Evolutionary conservation across 1,284 basidiomycete genomes (phyloP).

Genomic region (Microbotryum violaceum): DNA sequence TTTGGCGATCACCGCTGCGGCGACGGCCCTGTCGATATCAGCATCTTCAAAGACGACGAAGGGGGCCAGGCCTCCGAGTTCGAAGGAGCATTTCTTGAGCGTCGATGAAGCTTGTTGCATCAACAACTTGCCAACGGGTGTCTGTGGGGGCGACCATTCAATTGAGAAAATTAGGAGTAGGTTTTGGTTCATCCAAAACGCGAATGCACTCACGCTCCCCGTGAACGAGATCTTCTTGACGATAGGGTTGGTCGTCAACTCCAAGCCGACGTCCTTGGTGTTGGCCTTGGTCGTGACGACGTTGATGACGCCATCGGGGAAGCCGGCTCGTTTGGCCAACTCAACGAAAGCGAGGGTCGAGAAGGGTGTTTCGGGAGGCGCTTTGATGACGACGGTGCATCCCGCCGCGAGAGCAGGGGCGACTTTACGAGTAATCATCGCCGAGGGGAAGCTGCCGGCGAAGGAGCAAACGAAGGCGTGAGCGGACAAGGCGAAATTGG

Average conservation of each 20-base stretch:
- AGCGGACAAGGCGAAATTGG: not conserved
- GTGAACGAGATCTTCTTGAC: slow-evolving; percentile 79
- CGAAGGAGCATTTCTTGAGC: slow-evolving; percentile 62
- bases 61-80: slow-evolving; percentile 62
- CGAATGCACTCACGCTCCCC: slow-evolving; percentile 72
- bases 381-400: slow-evolving; percentile 88
- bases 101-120: slow-evolving; percentile 74
- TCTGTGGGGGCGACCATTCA: slow-evolving; percentile 38
- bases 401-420: slow-evolving; percentile 77
- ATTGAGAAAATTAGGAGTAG: slow-evolving; percentile 38
- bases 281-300: slow-evolving; percentile 75
- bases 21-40: slow-evolving; percentile 82
- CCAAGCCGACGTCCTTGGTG: slow-evolving; percentile 66
- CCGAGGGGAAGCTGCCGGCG: slow-evolving; percentile 55
- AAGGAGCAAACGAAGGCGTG: not conserved
- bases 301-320: slow-evolving; percentile 92
- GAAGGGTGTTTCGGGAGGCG: slow-evolving; percentile 89
- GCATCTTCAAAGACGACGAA: slow-evolving; percentile 97
- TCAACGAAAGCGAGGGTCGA: slow-evolving; percentile 82
- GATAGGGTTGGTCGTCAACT: slow-evolving; percentile 42
- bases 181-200: slow-evolving; percentile 71
- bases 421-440: slow-evolving; percentile 86
- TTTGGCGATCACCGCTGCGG: slow-evolving; percentile 51
- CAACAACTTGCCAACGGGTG: slow-evolving; percentile 79
- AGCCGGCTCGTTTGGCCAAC: slow-evolving; percentile 60